Conservation (phyloP, 2,329 filamentous ascomycete genomes). For the Magnaporthales sp. region DNA sequence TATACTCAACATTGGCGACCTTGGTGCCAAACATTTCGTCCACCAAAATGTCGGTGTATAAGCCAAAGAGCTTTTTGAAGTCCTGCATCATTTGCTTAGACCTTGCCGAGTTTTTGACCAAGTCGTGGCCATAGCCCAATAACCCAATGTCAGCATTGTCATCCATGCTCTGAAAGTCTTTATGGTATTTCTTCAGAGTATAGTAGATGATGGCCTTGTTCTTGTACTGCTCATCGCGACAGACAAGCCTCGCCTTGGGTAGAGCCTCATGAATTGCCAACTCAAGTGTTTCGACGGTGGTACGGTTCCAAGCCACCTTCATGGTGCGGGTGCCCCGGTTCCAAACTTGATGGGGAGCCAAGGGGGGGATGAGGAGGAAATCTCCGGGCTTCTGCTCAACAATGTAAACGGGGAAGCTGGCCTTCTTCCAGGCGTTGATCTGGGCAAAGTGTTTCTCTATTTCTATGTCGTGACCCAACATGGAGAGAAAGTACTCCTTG, state of each 20-base stretch:
- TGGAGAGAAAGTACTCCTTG: slow-evolving; percentile 87
- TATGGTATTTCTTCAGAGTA: slow-evolving; percentile 70
- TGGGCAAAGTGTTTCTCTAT: slow-evolving; percentile 97
- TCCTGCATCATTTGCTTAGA: slow-evolving; percentile 68
- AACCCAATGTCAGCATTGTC: slow-evolving; percentile 41
- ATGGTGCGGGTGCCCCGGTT: slow-evolving; percentile 92
- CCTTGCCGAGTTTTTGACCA: slow-evolving; percentile 27
- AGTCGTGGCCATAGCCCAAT: slow-evolving; percentile 36
- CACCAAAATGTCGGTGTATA: slow-evolving; percentile 72
- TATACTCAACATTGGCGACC: slow-evolving; percentile 62
- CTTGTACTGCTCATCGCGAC: slow-evolving; percentile 96
- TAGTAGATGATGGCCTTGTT: slow-evolving; percentile 95
- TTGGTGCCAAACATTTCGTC: slow-evolving; percentile 77
- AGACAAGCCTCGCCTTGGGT: slow-evolving; percentile 81
- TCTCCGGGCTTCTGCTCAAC: slow-evolving; percentile 88
- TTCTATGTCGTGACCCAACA: slow-evolving; percentile 91
- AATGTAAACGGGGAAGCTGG: slow-evolving; percentile 85
- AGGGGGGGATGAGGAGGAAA: slow-evolving; percentile 84
- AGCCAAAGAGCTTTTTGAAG: slow-evolving; percentile 68
- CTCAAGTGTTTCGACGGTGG: slow-evolving; percentile 82
- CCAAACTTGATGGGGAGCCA: slow-evolving; percentile 97
- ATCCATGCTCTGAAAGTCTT: slow-evolving; percentile 34
- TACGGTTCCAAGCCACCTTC: slow-evolving; percentile 97
- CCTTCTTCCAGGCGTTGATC: slow-evolving; percentile 89
- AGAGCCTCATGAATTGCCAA: slow-evolving; percentile 80